phyloP scores from a whole-genome alignment of 768 basidiomycete genomes.

The Lactifluus echinatus region DNA sequence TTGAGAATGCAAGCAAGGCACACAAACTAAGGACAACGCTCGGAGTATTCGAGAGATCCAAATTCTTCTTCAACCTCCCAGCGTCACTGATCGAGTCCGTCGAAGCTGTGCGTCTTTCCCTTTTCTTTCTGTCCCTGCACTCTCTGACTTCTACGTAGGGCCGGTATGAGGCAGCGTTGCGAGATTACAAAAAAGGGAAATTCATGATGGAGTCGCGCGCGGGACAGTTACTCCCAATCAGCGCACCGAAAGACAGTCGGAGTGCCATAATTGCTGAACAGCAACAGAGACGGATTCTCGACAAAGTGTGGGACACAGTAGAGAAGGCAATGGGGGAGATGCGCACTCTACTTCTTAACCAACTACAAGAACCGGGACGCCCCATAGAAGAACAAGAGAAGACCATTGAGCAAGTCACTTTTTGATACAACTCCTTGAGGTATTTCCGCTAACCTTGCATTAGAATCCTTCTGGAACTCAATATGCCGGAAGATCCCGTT shows the following conservation, averaged over 20 bases:
- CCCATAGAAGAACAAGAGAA: slow-evolving; percentile 93
- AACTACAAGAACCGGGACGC: slow-evolving; percentile 71
- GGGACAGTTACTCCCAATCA: slow-evolving; percentile 69
- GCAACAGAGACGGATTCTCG: slow-evolving; percentile 87
- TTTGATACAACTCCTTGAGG: not conserved
- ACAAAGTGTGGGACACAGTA: slow-evolving; percentile 93
- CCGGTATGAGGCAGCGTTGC: slow-evolving; percentile 85
- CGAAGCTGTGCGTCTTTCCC: slow-evolving; percentile 55
- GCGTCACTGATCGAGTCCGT: slow-evolving; percentile 82
- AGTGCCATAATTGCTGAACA: slow-evolving; percentile 43
- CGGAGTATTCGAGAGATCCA: slow-evolving; percentile 91
- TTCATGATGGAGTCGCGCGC: slow-evolving; percentile 85
- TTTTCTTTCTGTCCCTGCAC: not conserved
- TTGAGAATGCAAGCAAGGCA: slow-evolving; percentile 93
- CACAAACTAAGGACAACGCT: slow-evolving; percentile 87
- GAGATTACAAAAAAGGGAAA: slow-evolving; percentile 96
- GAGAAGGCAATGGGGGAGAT: slow-evolving; percentile 94
- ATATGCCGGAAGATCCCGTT: slow-evolving; percentile 78
- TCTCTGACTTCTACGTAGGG: slow-evolving; percentile 44
- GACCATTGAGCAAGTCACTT: slow-evolving; percentile 74
- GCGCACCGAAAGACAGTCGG: slow-evolving; percentile 49
- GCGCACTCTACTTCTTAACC: slow-evolving; percentile 64
- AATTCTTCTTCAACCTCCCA: slow-evolving; percentile 98
- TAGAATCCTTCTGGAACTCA: slow-evolving; percentile 85
- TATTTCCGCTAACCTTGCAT: slow-evolving; percentile 8